Percentiles rank a stretch among this genome's conserved stretches.
Conservation (phyloP, 2,329 filamentous ascomycete genomes). For the Exserohilum turcica region DNA sequence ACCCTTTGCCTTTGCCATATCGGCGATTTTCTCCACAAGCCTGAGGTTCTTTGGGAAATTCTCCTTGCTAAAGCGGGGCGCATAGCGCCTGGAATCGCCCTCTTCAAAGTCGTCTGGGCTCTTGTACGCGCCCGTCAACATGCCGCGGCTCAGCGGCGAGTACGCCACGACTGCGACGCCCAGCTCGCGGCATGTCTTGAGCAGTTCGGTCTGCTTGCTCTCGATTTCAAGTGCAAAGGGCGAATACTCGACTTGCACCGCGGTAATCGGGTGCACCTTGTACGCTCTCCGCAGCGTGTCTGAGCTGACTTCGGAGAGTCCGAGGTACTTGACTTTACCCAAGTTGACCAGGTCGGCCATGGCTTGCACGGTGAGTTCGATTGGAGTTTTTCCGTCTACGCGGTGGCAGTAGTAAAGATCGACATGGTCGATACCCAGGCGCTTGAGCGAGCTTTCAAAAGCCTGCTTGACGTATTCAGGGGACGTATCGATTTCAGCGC, state of each 20-base stretch:
- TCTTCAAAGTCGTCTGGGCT: conserved; percentile 54
- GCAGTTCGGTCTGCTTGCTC: conserved; percentile 40
- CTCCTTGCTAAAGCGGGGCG: conserved; percentile 52
- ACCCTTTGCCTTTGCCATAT: conserved; percentile 54
- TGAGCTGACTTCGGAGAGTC: conserved; percentile 54
- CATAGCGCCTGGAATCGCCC: conserved; percentile 29
- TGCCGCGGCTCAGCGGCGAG: conserved; percentile 46
- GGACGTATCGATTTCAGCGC: conserved; percentile 42
- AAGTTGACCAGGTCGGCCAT: conserved; percentile 62
- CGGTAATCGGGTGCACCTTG: conserved; percentile 54
- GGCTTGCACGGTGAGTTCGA: conserved; percentile 56
- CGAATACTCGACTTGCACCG: conserved; percentile 59
- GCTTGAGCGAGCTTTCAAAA: conserved; percentile 47
- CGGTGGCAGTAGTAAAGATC: conserved; percentile 55
- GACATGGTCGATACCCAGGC: conserved; percentile 51
- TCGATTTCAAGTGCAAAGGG: conserved; percentile 58
- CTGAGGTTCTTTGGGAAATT: conserved; percentile 47
- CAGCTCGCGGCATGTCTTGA: conserved; percentile 51
- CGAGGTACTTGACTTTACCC: conserved; percentile 57
- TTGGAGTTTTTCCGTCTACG: conserved; percentile 51
- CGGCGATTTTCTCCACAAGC: conserved; percentile 39
- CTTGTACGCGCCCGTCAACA: conserved; percentile 34
- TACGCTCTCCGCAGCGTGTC: conserved; percentile 56
- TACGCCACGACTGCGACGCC: conserved; percentile 50
- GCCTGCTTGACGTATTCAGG: conserved; percentile 51